Conservation (phyloP, 2,329 filamentous ascomycete species). For the Coleophoma crateriformis region DNA sequence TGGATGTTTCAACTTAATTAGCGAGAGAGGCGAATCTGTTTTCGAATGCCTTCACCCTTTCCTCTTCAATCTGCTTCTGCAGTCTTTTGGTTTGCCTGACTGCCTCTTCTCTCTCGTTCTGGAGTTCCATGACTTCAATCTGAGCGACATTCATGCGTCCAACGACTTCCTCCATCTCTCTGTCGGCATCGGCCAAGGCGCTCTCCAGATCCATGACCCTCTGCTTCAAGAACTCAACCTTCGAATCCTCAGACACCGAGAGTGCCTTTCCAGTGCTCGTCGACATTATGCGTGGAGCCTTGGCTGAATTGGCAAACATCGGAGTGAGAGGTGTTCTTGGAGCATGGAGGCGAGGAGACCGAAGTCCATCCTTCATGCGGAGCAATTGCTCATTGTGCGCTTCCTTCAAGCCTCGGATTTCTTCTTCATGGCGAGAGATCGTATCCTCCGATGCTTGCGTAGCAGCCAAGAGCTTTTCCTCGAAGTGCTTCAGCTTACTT, state of each 20-base stretch:
- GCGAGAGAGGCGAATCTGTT: slow-evolving; percentile 20
- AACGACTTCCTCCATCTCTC: slow-evolving; percentile 80
- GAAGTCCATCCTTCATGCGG: slow-evolving; percentile 56
- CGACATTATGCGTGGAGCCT: slow-evolving; percentile 47
- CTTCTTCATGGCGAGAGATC: slow-evolving; percentile 78
- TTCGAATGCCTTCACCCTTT: slow-evolving; percentile 21
- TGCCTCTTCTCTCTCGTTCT: slow-evolving; percentile 69
- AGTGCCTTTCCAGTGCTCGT: slow-evolving; percentile 48
- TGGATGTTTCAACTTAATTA: slow-evolving; percentile 7
- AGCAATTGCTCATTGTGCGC: slow-evolving; percentile 72
- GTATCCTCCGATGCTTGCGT: slow-evolving; percentile 85
- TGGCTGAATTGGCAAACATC: slow-evolving; percentile 45
- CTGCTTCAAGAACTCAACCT: slow-evolving; percentile 70
- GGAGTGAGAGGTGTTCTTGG: slow-evolving; percentile 58
- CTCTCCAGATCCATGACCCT: slow-evolving; percentile 82
- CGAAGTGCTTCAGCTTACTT: slow-evolving; percentile 70
- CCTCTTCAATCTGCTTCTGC: slow-evolving; percentile 56
- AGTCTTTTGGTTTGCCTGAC: slow-evolving; percentile 65
- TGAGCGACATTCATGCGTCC: slow-evolving; percentile 76
- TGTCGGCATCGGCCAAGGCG: slow-evolving; percentile 68
- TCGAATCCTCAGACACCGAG: slow-evolving; percentile 64
- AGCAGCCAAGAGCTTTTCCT: slow-evolving; percentile 76
- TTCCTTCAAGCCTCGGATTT: slow-evolving; percentile 70
- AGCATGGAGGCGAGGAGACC: slow-evolving; percentile 43
- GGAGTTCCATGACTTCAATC: slow-evolving; percentile 75